These are phyloP conservation scores for Hortaea werneckii DNA, from an alignment of 2,329 filamentous ascomycete species.

Conservation along the genomic window DNA sequence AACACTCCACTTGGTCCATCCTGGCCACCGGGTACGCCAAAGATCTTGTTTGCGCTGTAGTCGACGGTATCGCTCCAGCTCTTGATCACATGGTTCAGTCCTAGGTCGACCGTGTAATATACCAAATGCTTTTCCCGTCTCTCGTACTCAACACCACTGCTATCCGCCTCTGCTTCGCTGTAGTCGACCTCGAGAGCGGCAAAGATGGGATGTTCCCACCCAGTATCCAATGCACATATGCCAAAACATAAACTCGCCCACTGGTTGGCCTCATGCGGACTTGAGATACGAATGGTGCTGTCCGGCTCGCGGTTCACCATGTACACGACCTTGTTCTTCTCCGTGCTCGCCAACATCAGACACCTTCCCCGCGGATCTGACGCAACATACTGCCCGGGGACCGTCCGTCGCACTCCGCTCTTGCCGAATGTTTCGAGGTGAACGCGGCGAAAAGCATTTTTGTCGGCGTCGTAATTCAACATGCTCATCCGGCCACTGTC, in stretches of 20 bases:
- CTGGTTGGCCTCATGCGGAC: constrained; percentile 91
- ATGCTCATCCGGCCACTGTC: constrained; percentile 94
- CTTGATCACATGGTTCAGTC: constrained; percentile 90
- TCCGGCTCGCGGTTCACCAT: constrained; percentile 92
- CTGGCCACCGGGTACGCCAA: constrained; percentile 87
- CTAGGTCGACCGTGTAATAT: constrained; percentile 95
- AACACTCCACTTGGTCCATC: constrained; percentile 92
- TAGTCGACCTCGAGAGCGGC: constrained; percentile 92
- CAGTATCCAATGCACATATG: constrained; percentile 81
- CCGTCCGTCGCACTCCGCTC: constrained; percentile 82
- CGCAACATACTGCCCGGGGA: constrained; percentile 92
- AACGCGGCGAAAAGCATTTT: constrained; percentile 79
- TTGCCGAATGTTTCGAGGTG: constrained; percentile 98
- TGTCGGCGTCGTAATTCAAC: constrained; percentile 76
- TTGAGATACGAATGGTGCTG: constrained; percentile 92
- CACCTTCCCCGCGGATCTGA: constrained; percentile 93
- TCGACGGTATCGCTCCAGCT: constrained; percentile 96
- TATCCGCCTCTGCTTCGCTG: constrained; percentile 80
- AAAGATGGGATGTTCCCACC: constrained; percentile 95
- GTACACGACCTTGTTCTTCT: constrained; percentile 99
- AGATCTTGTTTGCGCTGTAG: constrained; percentile 75
- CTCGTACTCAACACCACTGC: constrained; percentile 68
- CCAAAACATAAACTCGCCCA: constrained; percentile 83
- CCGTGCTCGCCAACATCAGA: constrained; percentile 82
- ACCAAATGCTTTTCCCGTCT: constrained; percentile 84